phyloP scores from a whole-genome alignment of 2,329 filamentous ascomycete genomes.

The Botryotinia calthae region DNA sequence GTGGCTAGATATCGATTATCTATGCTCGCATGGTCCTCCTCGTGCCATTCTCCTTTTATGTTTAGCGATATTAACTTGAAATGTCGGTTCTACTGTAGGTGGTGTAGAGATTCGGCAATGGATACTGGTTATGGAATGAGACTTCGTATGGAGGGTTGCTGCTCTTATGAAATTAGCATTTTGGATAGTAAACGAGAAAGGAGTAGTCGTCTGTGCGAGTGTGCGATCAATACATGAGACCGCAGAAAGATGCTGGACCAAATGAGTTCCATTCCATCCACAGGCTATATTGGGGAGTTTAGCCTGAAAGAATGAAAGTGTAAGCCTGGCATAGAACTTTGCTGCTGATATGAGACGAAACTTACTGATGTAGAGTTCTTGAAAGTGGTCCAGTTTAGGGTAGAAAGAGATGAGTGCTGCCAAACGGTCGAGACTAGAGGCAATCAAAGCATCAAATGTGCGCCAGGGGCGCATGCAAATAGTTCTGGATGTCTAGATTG shows the following conservation, averaged over 20 bases:
- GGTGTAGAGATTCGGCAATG: background rate
- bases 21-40: background rate
- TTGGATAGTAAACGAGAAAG: background rate
- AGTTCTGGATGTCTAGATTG: background rate
- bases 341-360: background rate
- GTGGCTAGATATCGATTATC: background rate
- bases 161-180: background rate
- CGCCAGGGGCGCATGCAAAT: background rate
- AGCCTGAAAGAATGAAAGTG: background rate
- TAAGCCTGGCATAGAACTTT: background rate
- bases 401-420: background rate
- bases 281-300: background rate
- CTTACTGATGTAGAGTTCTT: background rate
- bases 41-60: background rate
- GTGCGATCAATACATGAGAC: background rate
- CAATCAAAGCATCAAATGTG: background rate
- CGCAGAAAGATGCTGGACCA: background rate
- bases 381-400: background rate
- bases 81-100: background rate
- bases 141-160: background rate
- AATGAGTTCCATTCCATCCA: background rate
- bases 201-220: background rate
- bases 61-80: background rate
- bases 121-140: background rate
- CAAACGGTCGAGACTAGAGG: background rate